Percentiles rank a stretch among this genome's conserved stretches.
phyloP scores from a whole-genome alignment of 2,329 filamentous ascomycete genomes.

The Phoma herbarum region DNA sequence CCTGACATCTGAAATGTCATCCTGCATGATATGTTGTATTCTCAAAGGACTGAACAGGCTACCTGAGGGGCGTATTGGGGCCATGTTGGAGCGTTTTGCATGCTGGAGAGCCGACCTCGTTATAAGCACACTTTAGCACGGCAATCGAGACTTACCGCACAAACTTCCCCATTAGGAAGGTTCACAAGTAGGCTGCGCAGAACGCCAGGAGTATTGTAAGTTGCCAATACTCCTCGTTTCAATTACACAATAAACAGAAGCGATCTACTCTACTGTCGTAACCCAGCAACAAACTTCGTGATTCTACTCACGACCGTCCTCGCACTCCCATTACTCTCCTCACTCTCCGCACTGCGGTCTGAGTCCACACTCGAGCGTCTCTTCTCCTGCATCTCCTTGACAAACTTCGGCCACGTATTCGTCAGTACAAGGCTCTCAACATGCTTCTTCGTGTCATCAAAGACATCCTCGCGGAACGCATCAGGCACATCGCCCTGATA shows the following conservation, averaged over 20 bases:
- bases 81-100: background rate
- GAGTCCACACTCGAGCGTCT: conserved; percentile 15
- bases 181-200: background rate
- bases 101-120: background rate
- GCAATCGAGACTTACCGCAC: background rate
- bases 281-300: conserved; percentile 8
- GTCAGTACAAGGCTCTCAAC: conserved; percentile 24
- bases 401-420: conserved; percentile 33
- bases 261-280: background rate
- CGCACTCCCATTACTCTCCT: background rate
- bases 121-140: conserved; percentile 1
- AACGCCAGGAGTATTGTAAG: background rate
- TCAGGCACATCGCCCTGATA: conserved; percentile 6
- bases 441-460: conserved; percentile 21
- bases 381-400: conserved; percentile 17
- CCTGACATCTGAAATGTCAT: no score
- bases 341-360: conserved; percentile 11
- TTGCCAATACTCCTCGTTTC: no score
- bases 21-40: no score
- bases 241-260: background rate
- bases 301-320: conserved; percentile 11
- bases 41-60: no score
- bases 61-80: no score
- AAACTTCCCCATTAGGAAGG: background rate
- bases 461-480: conserved; percentile 13